phyloP scores from a whole-genome alignment of 768 basidiomycete genomes.

The Pleurotus salmoneostramineus region DNA sequence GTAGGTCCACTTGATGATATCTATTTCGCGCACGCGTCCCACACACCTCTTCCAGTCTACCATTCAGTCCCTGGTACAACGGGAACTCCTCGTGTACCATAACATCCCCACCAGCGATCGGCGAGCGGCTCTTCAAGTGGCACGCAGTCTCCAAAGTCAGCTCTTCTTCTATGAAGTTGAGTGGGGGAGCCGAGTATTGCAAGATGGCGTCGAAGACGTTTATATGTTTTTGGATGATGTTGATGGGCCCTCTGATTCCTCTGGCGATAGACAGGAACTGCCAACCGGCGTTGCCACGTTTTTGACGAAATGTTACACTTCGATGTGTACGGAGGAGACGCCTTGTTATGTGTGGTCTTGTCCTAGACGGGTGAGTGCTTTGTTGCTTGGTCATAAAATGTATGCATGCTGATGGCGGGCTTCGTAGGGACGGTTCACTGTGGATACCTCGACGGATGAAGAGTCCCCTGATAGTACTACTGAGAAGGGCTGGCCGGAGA shows the following conservation, averaged over 20 bases:
- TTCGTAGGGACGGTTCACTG: constrained; percentile 26
- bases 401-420: neutral
- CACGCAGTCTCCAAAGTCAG: constrained; percentile 86
- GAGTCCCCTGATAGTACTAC: constrained; percentile 17
- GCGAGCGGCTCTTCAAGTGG: constrained; percentile 81
- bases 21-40: no score
- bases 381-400: no score
- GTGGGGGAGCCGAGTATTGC: constrained; percentile 79
- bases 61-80: constrained; percentile 83
- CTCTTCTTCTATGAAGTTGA: constrained; percentile 97
- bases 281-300: constrained; percentile 90
- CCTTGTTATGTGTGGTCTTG: constrained; percentile 84
- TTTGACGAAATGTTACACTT: constrained; percentile 87
- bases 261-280: constrained; percentile 61
- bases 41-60: constrained; percentile 52
- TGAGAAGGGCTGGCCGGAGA: constrained; percentile 40
- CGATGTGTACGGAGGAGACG: constrained; percentile 75
- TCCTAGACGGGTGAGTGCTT: constrained; percentile 64
- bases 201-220: constrained; percentile 89
- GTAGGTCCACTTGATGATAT: no score
- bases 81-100: constrained; percentile 75
- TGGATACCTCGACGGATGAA: constrained; percentile 26
- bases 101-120: constrained; percentile 74
- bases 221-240: constrained; percentile 90
- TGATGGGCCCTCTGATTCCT: constrained; percentile 57